These are phyloP conservation scores for Hypericum perforatum DNA, from an alignment of 345 rosid species.

Conservation along the genomic window DNA sequence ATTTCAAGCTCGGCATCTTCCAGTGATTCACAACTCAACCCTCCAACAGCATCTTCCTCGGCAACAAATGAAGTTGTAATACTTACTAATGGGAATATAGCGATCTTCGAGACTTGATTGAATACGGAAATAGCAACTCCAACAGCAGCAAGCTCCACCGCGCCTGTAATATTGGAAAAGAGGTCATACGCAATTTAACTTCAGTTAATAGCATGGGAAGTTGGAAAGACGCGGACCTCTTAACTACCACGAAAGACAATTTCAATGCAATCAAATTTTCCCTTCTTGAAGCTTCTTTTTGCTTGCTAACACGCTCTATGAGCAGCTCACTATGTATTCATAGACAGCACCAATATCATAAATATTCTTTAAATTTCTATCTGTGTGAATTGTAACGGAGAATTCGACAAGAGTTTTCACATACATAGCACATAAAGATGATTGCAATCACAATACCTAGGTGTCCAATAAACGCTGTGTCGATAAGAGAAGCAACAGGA, in stretches of 20 bases:
- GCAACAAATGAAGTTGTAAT: conserved; percentile 25
- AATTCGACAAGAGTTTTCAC: too few species aligned
- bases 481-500: conserved; percentile 24
- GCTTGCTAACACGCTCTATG: too few species aligned
- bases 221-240: too few species aligned
- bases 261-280: too few species aligned
- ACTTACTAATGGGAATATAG: conserved; percentile 27
- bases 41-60: conserved; percentile 17
- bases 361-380: too few species aligned
- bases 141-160: conserved; percentile 25
- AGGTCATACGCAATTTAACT: too few species aligned
- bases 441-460: conserved; percentile 11
- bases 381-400: too few species aligned
- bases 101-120: conserved; percentile 26
- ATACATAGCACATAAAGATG: not conserved
- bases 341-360: too few species aligned
- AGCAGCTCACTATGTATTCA: too few species aligned
- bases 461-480: conserved; percentile 24
- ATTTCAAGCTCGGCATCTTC: conserved; percentile 12
- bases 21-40: not conserved
- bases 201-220: too few species aligned
- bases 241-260: too few species aligned
- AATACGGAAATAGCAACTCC: conserved; percentile 23
- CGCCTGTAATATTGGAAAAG: conserved; percentile 4
- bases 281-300: too few species aligned